These are phyloP conservation scores for Citrus sp. DNA, from an alignment of 345 rosid genomes.

Conservation along the genomic window DNA sequence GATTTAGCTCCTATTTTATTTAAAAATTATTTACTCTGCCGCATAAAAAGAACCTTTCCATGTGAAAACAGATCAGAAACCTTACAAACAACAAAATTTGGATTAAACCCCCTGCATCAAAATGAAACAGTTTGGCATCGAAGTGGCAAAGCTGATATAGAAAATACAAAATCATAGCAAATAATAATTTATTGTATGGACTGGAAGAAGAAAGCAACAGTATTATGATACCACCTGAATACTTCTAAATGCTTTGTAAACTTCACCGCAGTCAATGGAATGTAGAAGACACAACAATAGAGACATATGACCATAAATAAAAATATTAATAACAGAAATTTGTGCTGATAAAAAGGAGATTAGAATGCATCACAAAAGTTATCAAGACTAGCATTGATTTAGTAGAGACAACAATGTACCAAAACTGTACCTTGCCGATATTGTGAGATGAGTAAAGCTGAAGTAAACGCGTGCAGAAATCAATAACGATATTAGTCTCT, in stretches of 20 bases:
- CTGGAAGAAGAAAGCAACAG: background rate
- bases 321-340: background rate
- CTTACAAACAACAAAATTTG: background rate
- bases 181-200: background rate
- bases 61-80: background rate
- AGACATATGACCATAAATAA: background rate
- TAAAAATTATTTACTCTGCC: background rate
- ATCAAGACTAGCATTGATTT: slow-evolving; percentile 8
- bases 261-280: background rate
- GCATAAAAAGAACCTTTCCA: background rate
- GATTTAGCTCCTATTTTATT: background rate
- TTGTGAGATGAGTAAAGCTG: slow-evolving; percentile 93
- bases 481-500: slow-evolving; percentile 71
- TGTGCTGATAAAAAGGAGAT: background rate
- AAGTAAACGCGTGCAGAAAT: slow-evolving; percentile 90
- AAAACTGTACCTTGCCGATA: slow-evolving; percentile 79
- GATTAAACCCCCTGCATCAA: background rate
- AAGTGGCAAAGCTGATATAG: background rate
- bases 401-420: background rate
- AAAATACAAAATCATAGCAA: background rate
- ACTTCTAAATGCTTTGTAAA: background rate
- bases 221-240: background rate
- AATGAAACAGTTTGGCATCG: background rate
- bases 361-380: background rate
- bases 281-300: background rate